Percentiles rank a stretch among this genome's conserved stretches.
These are phyloP conservation scores for Phytophthora vignae DNA, from an alignment of 352 stramenopile species.

Conservation along the genomic window DNA sequence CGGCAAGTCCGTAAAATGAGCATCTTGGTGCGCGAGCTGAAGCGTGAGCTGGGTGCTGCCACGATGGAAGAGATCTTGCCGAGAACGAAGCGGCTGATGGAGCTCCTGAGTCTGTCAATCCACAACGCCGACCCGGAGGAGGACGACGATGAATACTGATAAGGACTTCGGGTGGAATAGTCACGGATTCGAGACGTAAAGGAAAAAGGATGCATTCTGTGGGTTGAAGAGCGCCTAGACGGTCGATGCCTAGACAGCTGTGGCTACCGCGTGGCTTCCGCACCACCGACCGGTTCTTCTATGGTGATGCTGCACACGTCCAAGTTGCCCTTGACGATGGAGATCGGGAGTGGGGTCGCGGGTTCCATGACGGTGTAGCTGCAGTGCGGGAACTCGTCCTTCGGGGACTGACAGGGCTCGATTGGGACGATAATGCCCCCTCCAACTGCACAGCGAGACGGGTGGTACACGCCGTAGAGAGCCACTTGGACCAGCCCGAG, in stretches of 20 bases:
- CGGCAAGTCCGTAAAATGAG: constrained; percentile 81
- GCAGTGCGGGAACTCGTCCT: constrained; percentile 28
- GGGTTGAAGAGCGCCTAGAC: constrained; percentile 18
- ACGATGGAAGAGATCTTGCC: constrained; percentile 82
- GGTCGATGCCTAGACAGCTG: constrained; percentile 12
- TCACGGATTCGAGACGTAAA: too few relatives aligned
- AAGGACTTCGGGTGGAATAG: constrained; percentile 10
- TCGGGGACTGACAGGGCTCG: constrained; percentile 23
- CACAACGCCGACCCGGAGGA: constrained; percentile 44
- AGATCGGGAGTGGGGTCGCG: constrained; percentile 15
- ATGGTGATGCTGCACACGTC: constrained; percentile 49
- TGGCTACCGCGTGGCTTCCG: constrained; percentile 20
- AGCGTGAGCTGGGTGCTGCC: constrained; percentile 77
- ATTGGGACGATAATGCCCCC: constrained; percentile 22
- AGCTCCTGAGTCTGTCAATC: constrained; percentile 81
- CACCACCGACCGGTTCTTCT: constrained; percentile 11
- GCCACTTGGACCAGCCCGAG: constrained; percentile 62
- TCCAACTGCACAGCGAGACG: constrained; percentile 30
- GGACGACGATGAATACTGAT: constrained; percentile 40
- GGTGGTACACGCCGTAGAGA: constrained; percentile 69
- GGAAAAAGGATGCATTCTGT: constrained; percentile 6
- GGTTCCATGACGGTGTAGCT: constrained; percentile 34
- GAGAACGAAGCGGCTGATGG: constrained; percentile 81
- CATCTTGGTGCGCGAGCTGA: constrained; percentile 73
- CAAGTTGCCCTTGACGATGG: constrained; percentile 28